Evolutionary conservation across 1,139 yeast genomes (phyloP).

Genomic region (Trichomonascaceae sp.): DNA sequence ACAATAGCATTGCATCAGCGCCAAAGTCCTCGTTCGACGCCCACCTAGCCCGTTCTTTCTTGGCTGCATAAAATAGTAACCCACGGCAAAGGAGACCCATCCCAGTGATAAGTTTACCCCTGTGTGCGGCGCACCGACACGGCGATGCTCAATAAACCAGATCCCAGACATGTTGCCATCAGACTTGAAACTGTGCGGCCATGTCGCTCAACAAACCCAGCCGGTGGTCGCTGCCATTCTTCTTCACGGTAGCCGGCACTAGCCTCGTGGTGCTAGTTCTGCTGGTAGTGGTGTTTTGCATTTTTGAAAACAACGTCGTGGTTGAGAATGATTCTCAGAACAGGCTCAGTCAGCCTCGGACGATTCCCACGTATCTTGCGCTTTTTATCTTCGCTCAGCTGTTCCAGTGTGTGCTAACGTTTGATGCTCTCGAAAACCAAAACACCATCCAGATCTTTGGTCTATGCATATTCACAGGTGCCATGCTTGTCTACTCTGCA

Average conservation of each 20-base stretch:
- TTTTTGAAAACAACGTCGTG: constrained; percentile 16
- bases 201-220: too few species aligned
- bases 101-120: too few species aligned
- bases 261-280: constrained; percentile 19
- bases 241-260: constrained; percentile 13
- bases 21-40: too few species aligned
- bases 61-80: too few species aligned
- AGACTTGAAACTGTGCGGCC: too few species aligned
- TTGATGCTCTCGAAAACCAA: constrained; percentile 32
- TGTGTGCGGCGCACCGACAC: too few species aligned
- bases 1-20: too few species aligned
- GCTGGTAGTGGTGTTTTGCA: constrained; percentile 20
- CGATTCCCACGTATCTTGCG: constrained; percentile 29
- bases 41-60: too few species aligned
- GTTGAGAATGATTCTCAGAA: constrained; percentile 13
- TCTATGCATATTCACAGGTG: constrained; percentile 34
- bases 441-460: constrained; percentile 32
- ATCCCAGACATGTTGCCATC: too few species aligned
- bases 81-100: too few species aligned
- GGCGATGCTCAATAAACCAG: too few species aligned
- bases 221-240: constrained; percentile 15
- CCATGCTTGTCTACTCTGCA: constrained; percentile 39
- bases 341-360: constrained; percentile 7
- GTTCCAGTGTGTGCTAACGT: constrained; percentile 31
- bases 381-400: constrained; percentile 35